Percentiles rank a stretch among this genome's conserved stretches.
Conservation (phyloP, 164 flowering plant genomes). For the Liquidambar formosana region DNA sequence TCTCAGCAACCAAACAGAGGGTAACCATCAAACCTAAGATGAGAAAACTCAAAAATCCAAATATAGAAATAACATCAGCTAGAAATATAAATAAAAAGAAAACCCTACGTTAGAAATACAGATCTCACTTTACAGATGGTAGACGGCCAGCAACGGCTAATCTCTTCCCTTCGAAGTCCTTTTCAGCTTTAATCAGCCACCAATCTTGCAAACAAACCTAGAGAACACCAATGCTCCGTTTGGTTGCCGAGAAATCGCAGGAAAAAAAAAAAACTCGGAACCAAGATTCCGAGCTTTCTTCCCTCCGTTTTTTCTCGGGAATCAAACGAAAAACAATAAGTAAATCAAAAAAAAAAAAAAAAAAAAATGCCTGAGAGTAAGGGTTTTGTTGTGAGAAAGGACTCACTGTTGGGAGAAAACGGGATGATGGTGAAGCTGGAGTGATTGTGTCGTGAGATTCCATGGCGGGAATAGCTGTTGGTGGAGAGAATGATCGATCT, state of each 20-base stretch:
- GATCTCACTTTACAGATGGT: slow-evolving; percentile 30
- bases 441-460: no score
- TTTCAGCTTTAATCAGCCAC: slow-evolving; percentile 53
- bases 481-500: no score
- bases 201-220: slow-evolving; percentile 62
- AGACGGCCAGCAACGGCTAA: slow-evolving; percentile 54
- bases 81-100: neutral
- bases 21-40: neutral
- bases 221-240: neutral
- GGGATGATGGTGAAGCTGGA: neutral
- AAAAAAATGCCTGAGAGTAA: no score
- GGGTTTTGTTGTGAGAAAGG: neutral
- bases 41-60: neutral
- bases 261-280: neutral
- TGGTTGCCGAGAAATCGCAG: neutral
- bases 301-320: neutral
- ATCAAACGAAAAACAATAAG: neutral
- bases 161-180: slow-evolving; percentile 35
- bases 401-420: slow-evolving; percentile 16
- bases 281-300: neutral
- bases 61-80: neutral
- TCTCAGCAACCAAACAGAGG: neutral
- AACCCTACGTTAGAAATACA: neutral
- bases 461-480: no score
- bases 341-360: neutral